phyloP scores from a whole-genome alignment of 2,329 filamentous ascomycete genomes.

The Aspergillus uvarum region DNA sequence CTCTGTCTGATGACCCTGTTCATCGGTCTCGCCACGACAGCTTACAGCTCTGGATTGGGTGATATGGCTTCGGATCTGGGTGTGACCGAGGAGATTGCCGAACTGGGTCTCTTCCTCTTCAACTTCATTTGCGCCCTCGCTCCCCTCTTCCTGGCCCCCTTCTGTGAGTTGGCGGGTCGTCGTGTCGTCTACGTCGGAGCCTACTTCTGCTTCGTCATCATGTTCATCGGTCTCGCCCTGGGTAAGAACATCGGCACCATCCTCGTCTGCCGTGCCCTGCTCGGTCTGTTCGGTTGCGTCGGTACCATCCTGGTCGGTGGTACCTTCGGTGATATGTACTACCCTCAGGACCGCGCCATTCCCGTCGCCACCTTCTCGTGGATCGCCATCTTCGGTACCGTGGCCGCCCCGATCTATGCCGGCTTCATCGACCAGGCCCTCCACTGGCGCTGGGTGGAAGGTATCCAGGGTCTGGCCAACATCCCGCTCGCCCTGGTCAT shows the following conservation, averaged over 20 bases:
- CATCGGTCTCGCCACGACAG: constrained; percentile 56
- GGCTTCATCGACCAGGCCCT: constrained; percentile 55
- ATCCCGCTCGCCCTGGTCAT: constrained; percentile 50
- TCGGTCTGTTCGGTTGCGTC: constrained; percentile 52
- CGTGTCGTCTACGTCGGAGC: constrained; percentile 49
- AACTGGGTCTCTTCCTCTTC: constrained; percentile 53
- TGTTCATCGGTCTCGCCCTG: constrained; percentile 51
- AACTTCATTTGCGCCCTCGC: constrained; percentile 52
- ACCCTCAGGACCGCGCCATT: constrained; percentile 45
- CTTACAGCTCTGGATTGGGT: constrained; percentile 52
- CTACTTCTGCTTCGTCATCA: constrained; percentile 48
- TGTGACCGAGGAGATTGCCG: constrained; percentile 44
- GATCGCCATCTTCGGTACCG: constrained; percentile 54
- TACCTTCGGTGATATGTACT: constrained; percentile 53
- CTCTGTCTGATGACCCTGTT: constrained; percentile 56
- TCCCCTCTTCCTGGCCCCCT: constrained; percentile 50
- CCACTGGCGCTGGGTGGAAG: constrained; percentile 56
- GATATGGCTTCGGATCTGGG: constrained; percentile 49
- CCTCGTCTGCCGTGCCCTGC: constrained; percentile 47
- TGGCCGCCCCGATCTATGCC: constrained; percentile 55
- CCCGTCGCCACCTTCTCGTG: constrained; percentile 52
- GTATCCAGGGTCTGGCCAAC: constrained; percentile 54
- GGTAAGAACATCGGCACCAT: constrained; percentile 52
- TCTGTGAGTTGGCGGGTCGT: constrained; percentile 52
- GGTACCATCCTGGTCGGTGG: constrained; percentile 53